A percentile compares a stretch with the other conserved stretches of the same genome.
Conservation (phyloP, 371 early-diverging fungal species). For the Apophysomyces elegans region DNA sequence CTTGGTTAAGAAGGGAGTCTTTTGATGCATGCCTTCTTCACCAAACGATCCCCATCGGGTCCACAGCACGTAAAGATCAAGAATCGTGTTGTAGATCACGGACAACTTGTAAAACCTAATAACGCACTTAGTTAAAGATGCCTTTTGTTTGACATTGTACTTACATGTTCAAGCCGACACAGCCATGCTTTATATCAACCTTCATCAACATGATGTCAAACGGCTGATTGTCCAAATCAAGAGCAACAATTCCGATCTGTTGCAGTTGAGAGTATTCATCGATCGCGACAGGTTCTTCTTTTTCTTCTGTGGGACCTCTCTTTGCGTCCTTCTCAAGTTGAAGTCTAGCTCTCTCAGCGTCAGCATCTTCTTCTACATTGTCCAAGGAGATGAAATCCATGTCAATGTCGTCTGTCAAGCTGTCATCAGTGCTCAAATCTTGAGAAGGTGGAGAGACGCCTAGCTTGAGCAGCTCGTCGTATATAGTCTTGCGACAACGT, state of each 20-base stretch:
- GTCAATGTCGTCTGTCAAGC: constrained; percentile 14
- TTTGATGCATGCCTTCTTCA: constrained; percentile 59
- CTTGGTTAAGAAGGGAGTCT: constrained; percentile 54
- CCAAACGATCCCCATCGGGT: constrained; percentile 65
- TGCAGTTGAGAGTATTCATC: constrained; percentile 44
- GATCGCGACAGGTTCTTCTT: constrained; percentile 20
- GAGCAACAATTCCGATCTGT: constrained; percentile 40
- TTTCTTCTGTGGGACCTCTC: constrained; percentile 22
- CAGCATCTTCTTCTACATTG: constrained; percentile 41
- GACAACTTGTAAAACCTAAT: constrained; percentile 63
- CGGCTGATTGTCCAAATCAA: constrained; percentile 36
- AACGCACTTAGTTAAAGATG: not conserved
- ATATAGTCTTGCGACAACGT: constrained; percentile 21
- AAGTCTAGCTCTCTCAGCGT: constrained; percentile 44
- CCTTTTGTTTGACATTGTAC: not conserved
- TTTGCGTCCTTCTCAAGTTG: constrained; percentile 28
- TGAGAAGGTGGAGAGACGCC: constrained; percentile 19
- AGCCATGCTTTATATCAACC: constrained; percentile 41
- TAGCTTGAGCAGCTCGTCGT: constrained; percentile 15
- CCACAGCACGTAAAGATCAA: constrained; percentile 59
- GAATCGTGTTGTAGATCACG: constrained; percentile 49
- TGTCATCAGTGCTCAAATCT: constrained; percentile 8
- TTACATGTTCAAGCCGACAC: constrained; percentile 42
- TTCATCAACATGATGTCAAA: constrained; percentile 58
- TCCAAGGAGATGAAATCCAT: constrained; percentile 28